Conservation (phyloP, 2,329 filamentous ascomycete species). For the Dothidotthia symphoricarpi region DNA sequence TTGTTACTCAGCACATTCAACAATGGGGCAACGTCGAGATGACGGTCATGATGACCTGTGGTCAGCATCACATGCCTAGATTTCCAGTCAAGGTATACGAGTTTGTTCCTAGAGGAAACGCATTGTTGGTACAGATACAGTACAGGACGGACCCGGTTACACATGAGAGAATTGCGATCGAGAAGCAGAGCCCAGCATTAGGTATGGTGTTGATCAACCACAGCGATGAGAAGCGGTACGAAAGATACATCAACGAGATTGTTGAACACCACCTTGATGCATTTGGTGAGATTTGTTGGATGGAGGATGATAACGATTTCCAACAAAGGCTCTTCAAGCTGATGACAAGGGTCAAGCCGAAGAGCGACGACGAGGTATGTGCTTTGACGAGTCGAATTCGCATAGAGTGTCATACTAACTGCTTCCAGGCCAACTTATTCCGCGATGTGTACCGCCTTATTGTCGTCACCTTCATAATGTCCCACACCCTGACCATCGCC, state of each 20-base stretch:
- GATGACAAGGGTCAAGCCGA: slow-evolving; percentile 41
- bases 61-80: slow-evolving; percentile 43
- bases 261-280: slow-evolving; percentile 43
- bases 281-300: slow-evolving; percentile 46
- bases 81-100: slow-evolving; percentile 49
- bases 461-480: slow-evolving; percentile 51
- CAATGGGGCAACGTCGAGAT: slow-evolving; percentile 40
- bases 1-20: slow-evolving; percentile 41
- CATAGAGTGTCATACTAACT: background rate
- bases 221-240: slow-evolving; percentile 46
- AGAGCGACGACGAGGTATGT: slow-evolving; percentile 43
- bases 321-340: slow-evolving; percentile 44
- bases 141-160: slow-evolving; percentile 43
- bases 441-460: slow-evolving; percentile 48
- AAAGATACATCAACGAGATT: slow-evolving; percentile 47
- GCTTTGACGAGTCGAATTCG: background rate
- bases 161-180: slow-evolving; percentile 26
- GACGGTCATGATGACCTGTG: slow-evolving; percentile 45
- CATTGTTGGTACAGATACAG: slow-evolving; percentile 45
- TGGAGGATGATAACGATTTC: slow-evolving; percentile 48
- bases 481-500: slow-evolving; percentile 47
- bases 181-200: slow-evolving; percentile 48
- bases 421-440: slow-evolving; percentile 40
- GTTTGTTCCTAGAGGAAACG: slow-evolving; percentile 44
- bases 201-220: slow-evolving; percentile 48